These are phyloP conservation scores for Tilletia indica DNA, from an alignment of 1,284 basidiomycete genomes.

Conservation along the genomic window DNA sequence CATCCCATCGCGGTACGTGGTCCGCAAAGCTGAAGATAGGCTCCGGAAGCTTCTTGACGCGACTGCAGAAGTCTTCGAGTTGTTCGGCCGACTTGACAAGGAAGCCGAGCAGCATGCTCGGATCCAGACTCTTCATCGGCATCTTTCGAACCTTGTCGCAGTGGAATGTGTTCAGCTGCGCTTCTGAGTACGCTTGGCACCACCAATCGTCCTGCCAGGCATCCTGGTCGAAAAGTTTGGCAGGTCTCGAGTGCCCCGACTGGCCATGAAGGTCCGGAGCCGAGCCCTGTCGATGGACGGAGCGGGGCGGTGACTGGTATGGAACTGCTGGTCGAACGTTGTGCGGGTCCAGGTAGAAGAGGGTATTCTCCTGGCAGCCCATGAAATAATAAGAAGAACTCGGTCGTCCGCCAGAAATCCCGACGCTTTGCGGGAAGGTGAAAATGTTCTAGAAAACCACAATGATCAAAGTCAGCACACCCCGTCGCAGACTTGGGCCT, in stretches of 20 bases:
- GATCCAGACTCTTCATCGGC: slow-evolving; percentile 84
- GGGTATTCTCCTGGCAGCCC: slow-evolving; percentile 70
- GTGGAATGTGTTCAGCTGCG: slow-evolving; percentile 83
- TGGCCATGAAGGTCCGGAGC: neutral
- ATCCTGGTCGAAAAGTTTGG: slow-evolving; percentile 19
- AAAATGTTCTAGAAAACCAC: slow-evolving; percentile 68
- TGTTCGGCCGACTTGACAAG: slow-evolving; percentile 70
- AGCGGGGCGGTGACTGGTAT: slow-evolving; percentile 65
- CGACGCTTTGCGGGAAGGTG: slow-evolving; percentile 89
- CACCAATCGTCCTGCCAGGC: slow-evolving; percentile 62
- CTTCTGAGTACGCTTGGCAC: slow-evolving; percentile 64
- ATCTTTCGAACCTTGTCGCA: slow-evolving; percentile 90
- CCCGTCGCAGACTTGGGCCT: too few relatives aligned
- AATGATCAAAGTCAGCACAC: neutral
- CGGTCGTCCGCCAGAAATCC: slow-evolving; percentile 91
- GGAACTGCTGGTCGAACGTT: slow-evolving; percentile 78
- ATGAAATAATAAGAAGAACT: slow-evolving; percentile 97
- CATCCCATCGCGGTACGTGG: slow-evolving; percentile 76
- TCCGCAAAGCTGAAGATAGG: slow-evolving; percentile 61
- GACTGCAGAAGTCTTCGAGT: slow-evolving; percentile 75
- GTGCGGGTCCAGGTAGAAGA: slow-evolving; percentile 93
- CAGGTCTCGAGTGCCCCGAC: slow-evolving; percentile 9
- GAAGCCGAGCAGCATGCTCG: slow-evolving; percentile 95
- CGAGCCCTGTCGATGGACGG: neutral
- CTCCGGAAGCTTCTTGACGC: slow-evolving; percentile 56